These are phyloP conservation scores for Coemansia javaensis DNA, from an alignment of 192 early-diverging fungal species.

Conservation along the genomic window DNA sequence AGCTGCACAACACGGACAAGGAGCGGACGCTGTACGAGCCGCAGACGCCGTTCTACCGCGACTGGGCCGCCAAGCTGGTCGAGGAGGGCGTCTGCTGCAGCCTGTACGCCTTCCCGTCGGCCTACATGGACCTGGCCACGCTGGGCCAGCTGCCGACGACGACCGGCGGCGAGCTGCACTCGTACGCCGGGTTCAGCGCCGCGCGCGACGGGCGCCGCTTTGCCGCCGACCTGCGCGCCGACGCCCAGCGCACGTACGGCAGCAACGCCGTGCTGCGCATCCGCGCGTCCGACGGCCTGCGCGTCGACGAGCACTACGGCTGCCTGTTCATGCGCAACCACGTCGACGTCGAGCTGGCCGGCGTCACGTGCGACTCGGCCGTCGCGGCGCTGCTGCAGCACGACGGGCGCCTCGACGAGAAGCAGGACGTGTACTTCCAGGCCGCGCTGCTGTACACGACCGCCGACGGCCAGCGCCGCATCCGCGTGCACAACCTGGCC, in stretches of 20 bases:
- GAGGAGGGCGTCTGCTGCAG: slow-evolving; percentile 80
- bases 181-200: slow-evolving; percentile 78
- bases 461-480: slow-evolving; percentile 76
- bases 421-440: slow-evolving; percentile 79
- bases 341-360: slow-evolving; percentile 89
- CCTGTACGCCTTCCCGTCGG: slow-evolving; percentile 83
- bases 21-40: slow-evolving; percentile 83
- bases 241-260: slow-evolving; percentile 74
- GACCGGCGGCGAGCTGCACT: slow-evolving; percentile 83
- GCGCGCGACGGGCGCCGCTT: slow-evolving; percentile 68
- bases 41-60: slow-evolving; percentile 80
- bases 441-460: slow-evolving; percentile 94
- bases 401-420: slow-evolving; percentile 86
- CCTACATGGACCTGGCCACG: slow-evolving; percentile 89
- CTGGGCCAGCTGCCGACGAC: slow-evolving; percentile 67
- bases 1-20: slow-evolving; percentile 87
- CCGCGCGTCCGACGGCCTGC: slow-evolving; percentile 85
- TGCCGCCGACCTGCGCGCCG: slow-evolving; percentile 65
- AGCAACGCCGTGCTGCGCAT: slow-evolving; percentile 84
- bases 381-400: slow-evolving; percentile 79
- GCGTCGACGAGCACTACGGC: slow-evolving; percentile 82
- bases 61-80: slow-evolving; percentile 77
- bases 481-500: slow-evolving; percentile 86
- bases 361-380: slow-evolving; percentile 78
- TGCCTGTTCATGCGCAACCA: slow-evolving; percentile 91